Evolutionary conservation across 306 rosid species (phyloP).

Genomic region (Quillaja saponaria): DNA sequence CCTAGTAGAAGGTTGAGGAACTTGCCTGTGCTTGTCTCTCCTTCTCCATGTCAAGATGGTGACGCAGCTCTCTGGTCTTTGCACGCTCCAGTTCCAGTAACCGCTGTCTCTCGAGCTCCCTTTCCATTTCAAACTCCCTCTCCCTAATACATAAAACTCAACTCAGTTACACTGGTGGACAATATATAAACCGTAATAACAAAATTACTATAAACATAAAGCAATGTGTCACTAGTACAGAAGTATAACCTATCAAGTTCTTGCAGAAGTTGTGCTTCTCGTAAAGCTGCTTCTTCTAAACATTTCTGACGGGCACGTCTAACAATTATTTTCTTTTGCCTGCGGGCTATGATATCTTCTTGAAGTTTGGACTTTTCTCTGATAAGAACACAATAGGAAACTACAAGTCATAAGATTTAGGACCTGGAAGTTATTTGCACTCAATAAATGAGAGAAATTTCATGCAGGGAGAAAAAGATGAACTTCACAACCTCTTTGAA

Average conservation of each 20-base stretch:
- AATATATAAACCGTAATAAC: constrained; percentile 20
- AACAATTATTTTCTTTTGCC: constrained; percentile 69
- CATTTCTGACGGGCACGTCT: constrained; percentile 68
- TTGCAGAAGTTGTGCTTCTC: constrained; percentile 78
- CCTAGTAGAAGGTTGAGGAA: too few relatives aligned
- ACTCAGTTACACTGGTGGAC: too few relatives aligned
- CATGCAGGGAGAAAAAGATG: too few relatives aligned
- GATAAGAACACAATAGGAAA: constrained; percentile 28
- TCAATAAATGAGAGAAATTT: too few relatives aligned
- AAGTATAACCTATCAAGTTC: constrained; percentile 80
- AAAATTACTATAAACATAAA: too few relatives aligned
- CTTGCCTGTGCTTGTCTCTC: constrained; percentile 91
- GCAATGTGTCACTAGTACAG: too few relatives aligned
- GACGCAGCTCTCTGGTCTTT: constrained; percentile 85
- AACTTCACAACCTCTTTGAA: too few relatives aligned
- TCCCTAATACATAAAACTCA: constrained; percentile 56
- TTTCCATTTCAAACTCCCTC: constrained; percentile 74
- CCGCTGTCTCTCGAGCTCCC: constrained; percentile 82
- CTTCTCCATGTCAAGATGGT: constrained; percentile 89
- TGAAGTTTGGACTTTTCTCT: constrained; percentile 73
- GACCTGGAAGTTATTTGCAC: too few relatives aligned
- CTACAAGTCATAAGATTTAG: too few relatives aligned
- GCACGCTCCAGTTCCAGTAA: constrained; percentile 82
- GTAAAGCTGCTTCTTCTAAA: constrained; percentile 73
- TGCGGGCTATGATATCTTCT: constrained; percentile 69